These are phyloP conservation scores for Starmerella tilneyi DNA, from an alignment of 805 yeast species.

Conservation along the genomic window DNA sequence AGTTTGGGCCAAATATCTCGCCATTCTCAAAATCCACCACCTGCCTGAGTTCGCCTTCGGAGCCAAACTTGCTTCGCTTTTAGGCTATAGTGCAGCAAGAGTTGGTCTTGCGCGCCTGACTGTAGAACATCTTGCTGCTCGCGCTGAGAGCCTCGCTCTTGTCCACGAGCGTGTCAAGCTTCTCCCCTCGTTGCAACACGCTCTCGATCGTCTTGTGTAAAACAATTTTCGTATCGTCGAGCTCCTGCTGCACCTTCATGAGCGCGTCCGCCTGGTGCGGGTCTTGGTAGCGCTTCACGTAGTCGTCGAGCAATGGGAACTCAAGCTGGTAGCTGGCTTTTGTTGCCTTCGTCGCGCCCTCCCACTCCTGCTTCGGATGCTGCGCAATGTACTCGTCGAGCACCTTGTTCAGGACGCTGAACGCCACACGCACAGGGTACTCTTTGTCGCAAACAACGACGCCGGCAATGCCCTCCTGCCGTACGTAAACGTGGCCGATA, in stretches of 20 bases:
- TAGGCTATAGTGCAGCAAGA: slow-evolving; percentile 52
- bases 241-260: slow-evolving; percentile 93
- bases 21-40: background rate
- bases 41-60: background rate
- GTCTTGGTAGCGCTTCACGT: slow-evolving; percentile 80
- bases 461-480: slow-evolving; percentile 85
- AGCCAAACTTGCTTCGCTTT: background rate
- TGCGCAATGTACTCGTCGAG: slow-evolving; percentile 80
- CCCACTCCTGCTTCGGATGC: slow-evolving; percentile 61
- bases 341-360: slow-evolving; percentile 27
- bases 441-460: slow-evolving; percentile 89
- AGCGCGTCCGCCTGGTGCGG: slow-evolving; percentile 95
- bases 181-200: slow-evolving; percentile 92
- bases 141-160: slow-evolving; percentile 87
- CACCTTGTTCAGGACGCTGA: slow-evolving; percentile 79
- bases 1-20: too few relatives aligned
- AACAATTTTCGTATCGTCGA: slow-evolving; percentile 94
- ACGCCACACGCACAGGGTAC: slow-evolving; percentile 94
- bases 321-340: slow-evolving; percentile 38
- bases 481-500: slow-evolving; percentile 81
- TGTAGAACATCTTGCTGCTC: slow-evolving; percentile 86
- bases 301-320: slow-evolving; percentile 53
- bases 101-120: slow-evolving; percentile 90
- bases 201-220: slow-evolving; percentile 91
- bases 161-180: slow-evolving; percentile 84